Evolutionary conservation across 2,329 filamentous ascomycete genomes (phyloP).

Genomic region (Xylariaceae sp.): DNA sequence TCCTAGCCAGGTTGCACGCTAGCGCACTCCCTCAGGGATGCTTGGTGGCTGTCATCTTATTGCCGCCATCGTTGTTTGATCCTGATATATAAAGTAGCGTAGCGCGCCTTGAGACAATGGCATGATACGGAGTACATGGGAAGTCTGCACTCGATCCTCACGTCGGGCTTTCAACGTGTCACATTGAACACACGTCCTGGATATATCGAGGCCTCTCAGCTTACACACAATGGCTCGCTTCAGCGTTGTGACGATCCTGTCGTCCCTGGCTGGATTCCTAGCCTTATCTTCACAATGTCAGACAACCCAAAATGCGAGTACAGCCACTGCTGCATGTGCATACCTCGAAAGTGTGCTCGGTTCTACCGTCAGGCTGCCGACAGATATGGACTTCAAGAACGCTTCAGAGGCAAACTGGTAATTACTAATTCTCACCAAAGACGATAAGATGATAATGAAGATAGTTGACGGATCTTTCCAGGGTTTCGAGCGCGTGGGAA

Average conservation of each 20-base stretch:
- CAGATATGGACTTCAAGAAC: conserved; percentile 6
- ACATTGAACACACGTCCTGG: background rate
- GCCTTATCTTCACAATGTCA: conserved; percentile 3
- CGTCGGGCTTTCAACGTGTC: too few relatives aligned
- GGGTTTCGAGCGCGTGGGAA: conserved; percentile 24
- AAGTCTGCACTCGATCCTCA: too few relatives aligned
- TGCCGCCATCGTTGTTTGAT: too few relatives aligned
- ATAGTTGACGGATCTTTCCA: conserved; percentile 5
- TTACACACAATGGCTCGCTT: conserved; percentile 9
- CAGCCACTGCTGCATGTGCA: conserved; percentile 9
- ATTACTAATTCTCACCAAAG: background rate
- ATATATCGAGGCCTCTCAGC: background rate
- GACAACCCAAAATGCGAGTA: conserved; percentile 2
- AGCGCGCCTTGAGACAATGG: too few relatives aligned
- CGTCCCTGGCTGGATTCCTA: conserved; percentile 5
- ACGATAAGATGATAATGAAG: background rate
- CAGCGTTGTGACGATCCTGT: background rate
- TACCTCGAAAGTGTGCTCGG: conserved; percentile 9
- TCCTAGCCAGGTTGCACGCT: too few relatives aligned
- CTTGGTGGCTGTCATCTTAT: too few relatives aligned
- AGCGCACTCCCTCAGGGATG: too few relatives aligned
- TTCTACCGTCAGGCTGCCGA: conserved; percentile 10
- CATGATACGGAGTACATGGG: too few relatives aligned
- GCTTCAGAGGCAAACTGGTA: conserved; percentile 11
- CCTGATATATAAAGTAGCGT: too few relatives aligned